Percentiles rank a stretch among this genome's conserved stretches.
Conservation (phyloP, 768 basidiomycete species). For the Lentinula guzmanii region DNA sequence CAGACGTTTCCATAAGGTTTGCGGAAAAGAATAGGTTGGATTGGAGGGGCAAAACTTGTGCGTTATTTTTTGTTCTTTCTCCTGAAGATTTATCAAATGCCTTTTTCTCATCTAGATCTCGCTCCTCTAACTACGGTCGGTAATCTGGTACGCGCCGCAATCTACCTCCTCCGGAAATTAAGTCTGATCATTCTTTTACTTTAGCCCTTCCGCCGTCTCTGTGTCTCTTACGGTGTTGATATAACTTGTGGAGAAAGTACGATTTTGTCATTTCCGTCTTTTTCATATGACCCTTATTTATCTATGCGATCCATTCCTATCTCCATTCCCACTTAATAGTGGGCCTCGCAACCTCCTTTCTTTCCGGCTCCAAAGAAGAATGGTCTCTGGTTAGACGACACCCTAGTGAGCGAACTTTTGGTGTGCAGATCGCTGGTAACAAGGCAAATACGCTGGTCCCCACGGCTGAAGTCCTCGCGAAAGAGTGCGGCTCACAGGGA, state of each 20-base stretch:
- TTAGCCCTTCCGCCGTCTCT: slow-evolving; percentile 90
- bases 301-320: neutral
- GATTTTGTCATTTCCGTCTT: slow-evolving; percentile 11
- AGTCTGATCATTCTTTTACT: neutral
- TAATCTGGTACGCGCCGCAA: slow-evolving; percentile 60
- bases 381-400: slow-evolving; percentile 92
- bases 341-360: slow-evolving; percentile 90
- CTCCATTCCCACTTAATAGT: slow-evolving; percentile 34
- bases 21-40: slow-evolving; percentile 82
- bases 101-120: slow-evolving; percentile 21
- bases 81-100: no score
- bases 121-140: slow-evolving; percentile 91
- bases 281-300: neutral
- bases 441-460: slow-evolving; percentile 75
- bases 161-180: neutral
- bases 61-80: slow-evolving; percentile 15
- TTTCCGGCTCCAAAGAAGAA: slow-evolving; percentile 85
- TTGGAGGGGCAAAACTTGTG: slow-evolving; percentile 86
- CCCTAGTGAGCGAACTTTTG: slow-evolving; percentile 81
- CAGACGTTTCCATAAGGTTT: slow-evolving; percentile 67
- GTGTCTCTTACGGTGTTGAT: slow-evolving; percentile 81
- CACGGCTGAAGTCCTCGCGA: slow-evolving; percentile 74
- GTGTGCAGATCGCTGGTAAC: slow-evolving; percentile 89
- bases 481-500: slow-evolving; percentile 43
- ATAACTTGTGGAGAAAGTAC: slow-evolving; percentile 93